Conservation (phyloP, 2,329 filamentous ascomycete genomes). For the Cladosporium sp. region DNA sequence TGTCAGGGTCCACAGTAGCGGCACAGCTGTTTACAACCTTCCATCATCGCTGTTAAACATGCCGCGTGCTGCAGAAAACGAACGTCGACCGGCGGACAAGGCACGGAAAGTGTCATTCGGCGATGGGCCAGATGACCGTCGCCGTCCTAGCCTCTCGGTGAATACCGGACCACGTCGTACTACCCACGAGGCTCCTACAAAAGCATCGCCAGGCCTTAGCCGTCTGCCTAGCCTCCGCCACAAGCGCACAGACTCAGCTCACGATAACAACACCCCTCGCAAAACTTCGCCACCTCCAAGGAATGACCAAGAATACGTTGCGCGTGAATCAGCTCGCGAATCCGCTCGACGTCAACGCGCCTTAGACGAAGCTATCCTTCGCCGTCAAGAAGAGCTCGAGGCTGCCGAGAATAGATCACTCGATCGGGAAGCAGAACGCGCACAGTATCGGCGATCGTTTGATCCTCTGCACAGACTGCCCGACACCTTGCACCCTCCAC, state of each 20-base stretch:
- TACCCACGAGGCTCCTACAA: slow-evolving; percentile 15
- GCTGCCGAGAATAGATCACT: slow-evolving; percentile 2
- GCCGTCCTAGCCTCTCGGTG: slow-evolving; percentile 19
- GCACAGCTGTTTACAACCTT: slow-evolving; percentile 30
- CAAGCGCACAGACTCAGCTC: slow-evolving; percentile 23
- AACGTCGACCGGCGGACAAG: slow-evolving; percentile 20
- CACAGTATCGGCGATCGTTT: background rate
- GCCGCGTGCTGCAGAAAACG: slow-evolving; percentile 24
- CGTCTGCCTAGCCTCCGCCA: slow-evolving; percentile 19
- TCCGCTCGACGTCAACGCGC: background rate
- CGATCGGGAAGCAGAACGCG: slow-evolving; percentile 11
- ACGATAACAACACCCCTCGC: slow-evolving; percentile 8
- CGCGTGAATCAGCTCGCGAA: background rate
- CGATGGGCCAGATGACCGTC: slow-evolving; percentile 17
- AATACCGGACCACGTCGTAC: slow-evolving; percentile 13
- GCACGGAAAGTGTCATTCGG: slow-evolving; percentile 21
- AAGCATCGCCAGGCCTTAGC: slow-evolving; percentile 27
- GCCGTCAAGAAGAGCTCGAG: slow-evolving; percentile 3
- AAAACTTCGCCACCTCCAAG: background rate
- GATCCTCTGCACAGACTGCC: background rate
- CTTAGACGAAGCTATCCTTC: background rate
- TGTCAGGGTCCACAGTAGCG: slow-evolving; percentile 21
- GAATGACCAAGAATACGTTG: slow-evolving; percentile 1
- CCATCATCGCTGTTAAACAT: slow-evolving; percentile 24
- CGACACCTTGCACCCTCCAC: background rate